Conservation (phyloP, 176 grass and related monocot genomes). For the Oryza meyeriana region DNA sequence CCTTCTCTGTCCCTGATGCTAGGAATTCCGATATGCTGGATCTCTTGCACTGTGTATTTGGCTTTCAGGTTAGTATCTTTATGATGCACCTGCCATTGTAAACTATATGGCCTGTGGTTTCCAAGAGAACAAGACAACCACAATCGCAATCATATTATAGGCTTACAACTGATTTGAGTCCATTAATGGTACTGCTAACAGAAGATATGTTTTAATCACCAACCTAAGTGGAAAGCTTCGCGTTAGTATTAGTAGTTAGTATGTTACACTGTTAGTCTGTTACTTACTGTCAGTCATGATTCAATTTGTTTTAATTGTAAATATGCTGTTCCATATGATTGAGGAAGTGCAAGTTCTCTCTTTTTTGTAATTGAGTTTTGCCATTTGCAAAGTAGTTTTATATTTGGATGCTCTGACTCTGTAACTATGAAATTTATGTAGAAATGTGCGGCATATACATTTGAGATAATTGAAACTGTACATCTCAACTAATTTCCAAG, state of each 20-base stretch:
- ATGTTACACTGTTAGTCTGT: not conserved
- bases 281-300: not conserved
- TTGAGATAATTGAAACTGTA: not conserved
- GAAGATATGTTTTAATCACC: not conserved
- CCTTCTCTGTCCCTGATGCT: constrained; percentile 61
- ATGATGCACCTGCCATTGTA: constrained; percentile 1
- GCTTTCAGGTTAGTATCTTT: constrained; percentile 70
- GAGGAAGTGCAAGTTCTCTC: not conserved
- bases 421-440: not conserved
- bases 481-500: not conserved
- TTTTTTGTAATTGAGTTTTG: not conserved
- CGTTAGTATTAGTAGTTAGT: not conserved
- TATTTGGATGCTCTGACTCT: not conserved
- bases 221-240: not conserved
- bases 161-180: not conserved
- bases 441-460: not conserved
- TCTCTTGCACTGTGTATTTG: constrained; percentile 82
- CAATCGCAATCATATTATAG: not conserved
- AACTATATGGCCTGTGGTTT: not conserved
- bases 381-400: not conserved
- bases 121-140: not conserved
- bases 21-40: constrained; percentile 93
- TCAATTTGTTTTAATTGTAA: not conserved
- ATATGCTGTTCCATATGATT: not conserved
- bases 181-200: not conserved